Percentiles rank a stretch among this genome's conserved stretches.
Conservation (phyloP, 1,139 yeast genomes). For the Geotrichum histeridarum region DNA sequence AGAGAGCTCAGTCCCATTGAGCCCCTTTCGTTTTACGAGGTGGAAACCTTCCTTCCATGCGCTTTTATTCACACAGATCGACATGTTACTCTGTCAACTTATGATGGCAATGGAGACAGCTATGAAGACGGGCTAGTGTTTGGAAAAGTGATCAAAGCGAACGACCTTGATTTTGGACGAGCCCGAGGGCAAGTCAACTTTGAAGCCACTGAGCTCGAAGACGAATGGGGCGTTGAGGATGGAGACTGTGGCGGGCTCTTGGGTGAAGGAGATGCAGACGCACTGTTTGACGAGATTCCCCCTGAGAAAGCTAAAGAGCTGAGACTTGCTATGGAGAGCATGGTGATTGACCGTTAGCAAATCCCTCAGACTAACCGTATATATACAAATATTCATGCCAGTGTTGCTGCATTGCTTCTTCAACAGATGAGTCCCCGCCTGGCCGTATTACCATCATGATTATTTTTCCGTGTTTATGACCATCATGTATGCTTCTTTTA, state of each 20-base stretch:
- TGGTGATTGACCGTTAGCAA: conserved; percentile 21
- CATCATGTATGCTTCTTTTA: too few species aligned
- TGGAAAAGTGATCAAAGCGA: conserved; percentile 22
- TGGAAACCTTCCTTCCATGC: conserved; percentile 59
- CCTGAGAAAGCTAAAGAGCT: conserved; percentile 25
- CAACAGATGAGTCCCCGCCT: too few species aligned
- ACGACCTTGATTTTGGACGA: conserved; percentile 28
- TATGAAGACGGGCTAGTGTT: conserved; percentile 17
- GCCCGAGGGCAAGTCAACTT: conserved; percentile 28
- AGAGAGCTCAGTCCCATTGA: conserved; percentile 22
- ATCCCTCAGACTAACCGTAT: neutral
- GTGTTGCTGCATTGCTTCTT: neutral
- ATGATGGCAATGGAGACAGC: conserved; percentile 10
- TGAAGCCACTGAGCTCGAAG: conserved; percentile 12
- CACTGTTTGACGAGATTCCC: neutral
- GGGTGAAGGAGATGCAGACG: conserved; percentile 1
- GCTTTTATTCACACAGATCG: conserved; percentile 46
- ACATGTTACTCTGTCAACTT: conserved; percentile 31
- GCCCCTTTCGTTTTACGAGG: conserved; percentile 58
- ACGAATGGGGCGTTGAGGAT: neutral
- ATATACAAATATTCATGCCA: neutral
- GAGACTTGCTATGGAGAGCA: conserved; percentile 32
- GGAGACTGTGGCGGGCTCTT: neutral
- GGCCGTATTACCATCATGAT: too few species aligned
- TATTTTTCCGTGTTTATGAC: too few species aligned